Evolutionary conservation across 2,329 filamentous ascomycete genomes (phyloP).

Genomic region (Fusarium luffae): DNA sequence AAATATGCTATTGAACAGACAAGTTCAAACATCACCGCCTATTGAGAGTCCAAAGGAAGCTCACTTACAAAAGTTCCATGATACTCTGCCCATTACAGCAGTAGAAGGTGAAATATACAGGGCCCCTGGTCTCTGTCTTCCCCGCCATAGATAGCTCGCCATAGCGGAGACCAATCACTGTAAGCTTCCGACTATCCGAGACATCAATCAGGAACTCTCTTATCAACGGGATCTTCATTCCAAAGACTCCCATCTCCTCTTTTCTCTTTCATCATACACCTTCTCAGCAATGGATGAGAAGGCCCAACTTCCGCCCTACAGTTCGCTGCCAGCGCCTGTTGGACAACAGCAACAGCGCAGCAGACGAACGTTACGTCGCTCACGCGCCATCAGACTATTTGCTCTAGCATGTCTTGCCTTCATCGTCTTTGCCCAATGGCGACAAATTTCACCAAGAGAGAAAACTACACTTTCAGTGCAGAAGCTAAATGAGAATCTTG

Average conservation of each 20-base stretch:
- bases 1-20: not conserved
- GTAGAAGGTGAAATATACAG: not conserved
- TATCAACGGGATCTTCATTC: constrained; percentile 35
- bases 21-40: not conserved
- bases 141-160: constrained; percentile 19
- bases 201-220: constrained; percentile 6
- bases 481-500: constrained; percentile 65
- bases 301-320: constrained; percentile 59
- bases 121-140: constrained; percentile 5
- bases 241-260: constrained; percentile 16
- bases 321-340: constrained; percentile 44
- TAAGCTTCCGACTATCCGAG: constrained; percentile 3
- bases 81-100: not conserved
- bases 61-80: constrained; percentile 18
- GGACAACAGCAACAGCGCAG: constrained; percentile 34
- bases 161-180: constrained; percentile 31
- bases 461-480: constrained; percentile 59
- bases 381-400: constrained; percentile 57
- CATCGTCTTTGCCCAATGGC: constrained; percentile 62
- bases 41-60: not conserved
- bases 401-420: constrained; percentile 61
- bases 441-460: constrained; percentile 50
- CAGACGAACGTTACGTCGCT: constrained; percentile 53
- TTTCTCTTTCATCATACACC: not conserved
- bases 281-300: constrained; percentile 53